Percentiles rank a stretch among this genome's conserved stretches.
phyloP scores from a whole-genome alignment of 108 stramenopile genomes.

The Nitzschia palea region DNA sequence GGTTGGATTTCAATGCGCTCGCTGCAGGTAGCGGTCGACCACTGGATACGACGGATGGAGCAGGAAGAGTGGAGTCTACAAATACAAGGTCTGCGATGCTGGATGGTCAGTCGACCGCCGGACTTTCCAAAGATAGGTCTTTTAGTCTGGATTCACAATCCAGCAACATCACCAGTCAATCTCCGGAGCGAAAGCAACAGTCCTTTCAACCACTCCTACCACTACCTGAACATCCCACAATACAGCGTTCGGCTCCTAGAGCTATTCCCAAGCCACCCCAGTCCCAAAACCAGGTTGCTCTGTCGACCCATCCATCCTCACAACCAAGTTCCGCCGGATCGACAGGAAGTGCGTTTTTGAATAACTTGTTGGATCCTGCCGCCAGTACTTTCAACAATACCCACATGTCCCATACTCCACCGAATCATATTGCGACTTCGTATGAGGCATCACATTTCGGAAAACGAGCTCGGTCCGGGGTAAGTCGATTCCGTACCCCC shows the following conservation, averaged over 20 bases:
- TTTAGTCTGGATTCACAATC: not conserved
- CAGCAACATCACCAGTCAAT: not conserved
- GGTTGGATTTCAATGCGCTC: slow-evolving; percentile 9
- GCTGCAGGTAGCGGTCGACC: slow-evolving; percentile 1
- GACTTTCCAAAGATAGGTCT: not conserved
- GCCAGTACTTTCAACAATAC: slow-evolving; percentile 21
- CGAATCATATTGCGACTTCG: slow-evolving; percentile 53
- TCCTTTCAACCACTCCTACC: slow-evolving; percentile 11
- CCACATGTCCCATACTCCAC: slow-evolving; percentile 71
- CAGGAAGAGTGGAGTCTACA: slow-evolving; percentile 1
- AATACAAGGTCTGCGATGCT: not conserved
- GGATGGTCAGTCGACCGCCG: slow-evolving; percentile 1
- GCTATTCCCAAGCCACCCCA: slow-evolving; percentile 13
- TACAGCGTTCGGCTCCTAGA: slow-evolving; percentile 5
- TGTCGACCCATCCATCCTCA: not conserved
- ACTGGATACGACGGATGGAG: slow-evolving; percentile 2
- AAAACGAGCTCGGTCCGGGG: slow-evolving; percentile 78
- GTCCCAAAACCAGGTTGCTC: not conserved
- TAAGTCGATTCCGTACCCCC: no score
- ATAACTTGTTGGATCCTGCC: slow-evolving; percentile 30
- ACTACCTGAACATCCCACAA: slow-evolving; percentile 10
- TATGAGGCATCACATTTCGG: slow-evolving; percentile 83
- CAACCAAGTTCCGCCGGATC: slow-evolving; percentile 22
- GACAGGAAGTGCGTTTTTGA: slow-evolving; percentile 25
- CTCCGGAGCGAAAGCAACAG: not conserved